Percentiles rank a stretch among this genome's conserved stretches.
Evolutionary conservation across 2,329 filamentous ascomycete species (phyloP).

Genomic region (Zymoseptoria brevis): DNA sequence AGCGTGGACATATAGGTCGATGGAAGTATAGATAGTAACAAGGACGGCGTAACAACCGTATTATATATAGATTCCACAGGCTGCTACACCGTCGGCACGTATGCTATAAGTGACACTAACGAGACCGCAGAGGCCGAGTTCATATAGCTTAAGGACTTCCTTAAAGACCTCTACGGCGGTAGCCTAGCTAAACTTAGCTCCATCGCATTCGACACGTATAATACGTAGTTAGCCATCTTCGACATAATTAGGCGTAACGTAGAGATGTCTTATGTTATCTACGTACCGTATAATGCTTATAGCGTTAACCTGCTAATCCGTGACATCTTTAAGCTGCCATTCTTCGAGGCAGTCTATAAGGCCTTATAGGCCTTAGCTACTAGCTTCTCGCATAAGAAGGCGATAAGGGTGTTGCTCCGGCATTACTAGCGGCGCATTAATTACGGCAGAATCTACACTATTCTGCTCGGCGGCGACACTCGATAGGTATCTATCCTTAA

Average conservation of each 20-base stretch:
- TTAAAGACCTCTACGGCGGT: neutral
- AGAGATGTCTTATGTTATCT: neutral
- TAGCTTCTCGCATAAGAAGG: neutral
- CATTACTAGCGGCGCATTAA: neutral
- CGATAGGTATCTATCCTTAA: neutral
- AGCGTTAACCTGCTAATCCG: neutral
- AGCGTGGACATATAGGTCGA: neutral
- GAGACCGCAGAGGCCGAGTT: neutral
- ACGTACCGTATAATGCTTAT: neutral
- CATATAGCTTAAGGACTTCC: neutral
- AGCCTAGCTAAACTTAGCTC: neutral
- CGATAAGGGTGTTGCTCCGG: neutral
- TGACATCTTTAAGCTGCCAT: neutral
- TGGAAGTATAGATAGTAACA: neutral
- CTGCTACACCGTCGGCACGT: neutral
- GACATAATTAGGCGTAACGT: too few relatives aligned
- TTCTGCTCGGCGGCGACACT: neutral
- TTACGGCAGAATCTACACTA: neutral
- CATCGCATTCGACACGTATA: neutral
- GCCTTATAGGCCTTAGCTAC: neutral
- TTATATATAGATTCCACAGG: neutral
- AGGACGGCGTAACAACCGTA: neutral
- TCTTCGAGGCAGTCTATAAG: neutral
- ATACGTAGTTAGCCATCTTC: neutral
- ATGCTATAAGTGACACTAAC: neutral